Conservation (phyloP, 202 grass and related monocot species). For the Musa balbisiana region DNA sequence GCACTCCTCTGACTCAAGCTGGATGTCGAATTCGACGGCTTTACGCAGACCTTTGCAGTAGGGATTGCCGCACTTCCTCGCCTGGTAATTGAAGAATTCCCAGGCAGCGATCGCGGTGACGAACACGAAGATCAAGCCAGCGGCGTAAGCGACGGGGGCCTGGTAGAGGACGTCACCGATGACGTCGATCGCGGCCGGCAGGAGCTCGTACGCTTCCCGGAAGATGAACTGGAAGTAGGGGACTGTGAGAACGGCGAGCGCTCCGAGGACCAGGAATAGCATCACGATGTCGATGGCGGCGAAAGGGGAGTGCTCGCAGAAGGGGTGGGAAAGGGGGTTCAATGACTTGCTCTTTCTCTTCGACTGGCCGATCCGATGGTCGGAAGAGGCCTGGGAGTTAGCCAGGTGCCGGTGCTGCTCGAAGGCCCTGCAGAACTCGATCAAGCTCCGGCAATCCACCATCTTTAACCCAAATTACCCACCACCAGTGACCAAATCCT, state of each 20-base stretch:
- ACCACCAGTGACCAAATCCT: background rate
- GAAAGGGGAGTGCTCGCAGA: conserved; percentile 58
- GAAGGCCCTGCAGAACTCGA: conserved; percentile 95
- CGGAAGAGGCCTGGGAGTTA: conserved; percentile 15
- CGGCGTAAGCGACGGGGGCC: conserved; percentile 43
- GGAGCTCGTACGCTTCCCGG: conserved; percentile 33
- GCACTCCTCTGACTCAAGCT: conserved; percentile 94
- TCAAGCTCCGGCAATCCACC: conserved; percentile 93
- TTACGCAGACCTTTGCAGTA: conserved; percentile 75
- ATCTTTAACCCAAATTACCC: conserved; percentile 21
- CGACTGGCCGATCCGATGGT: conserved; percentile 18
- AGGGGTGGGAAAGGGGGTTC: conserved; percentile 25
- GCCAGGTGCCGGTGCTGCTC: conserved; percentile 71
- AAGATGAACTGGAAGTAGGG: conserved; percentile 46
- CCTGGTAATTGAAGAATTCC: conserved; percentile 50
- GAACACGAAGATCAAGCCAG: conserved; percentile 32
- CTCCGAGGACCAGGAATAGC: conserved; percentile 51
- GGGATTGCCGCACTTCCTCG: conserved; percentile 75
- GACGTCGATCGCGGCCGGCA: conserved; percentile 35
- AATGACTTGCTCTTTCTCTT: conserved; percentile 24
- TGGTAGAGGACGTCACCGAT: conserved; percentile 30
- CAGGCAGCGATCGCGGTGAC: conserved; percentile 32
- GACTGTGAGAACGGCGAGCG: conserved; percentile 50
- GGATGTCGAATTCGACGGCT: conserved; percentile 93
- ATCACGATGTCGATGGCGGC: conserved; percentile 56